Evolutionary conservation across 1,284 basidiomycete genomes (phyloP), one percentile per base, ranked within the genome.

Genomic region (Malassezia caprae): DNA sequence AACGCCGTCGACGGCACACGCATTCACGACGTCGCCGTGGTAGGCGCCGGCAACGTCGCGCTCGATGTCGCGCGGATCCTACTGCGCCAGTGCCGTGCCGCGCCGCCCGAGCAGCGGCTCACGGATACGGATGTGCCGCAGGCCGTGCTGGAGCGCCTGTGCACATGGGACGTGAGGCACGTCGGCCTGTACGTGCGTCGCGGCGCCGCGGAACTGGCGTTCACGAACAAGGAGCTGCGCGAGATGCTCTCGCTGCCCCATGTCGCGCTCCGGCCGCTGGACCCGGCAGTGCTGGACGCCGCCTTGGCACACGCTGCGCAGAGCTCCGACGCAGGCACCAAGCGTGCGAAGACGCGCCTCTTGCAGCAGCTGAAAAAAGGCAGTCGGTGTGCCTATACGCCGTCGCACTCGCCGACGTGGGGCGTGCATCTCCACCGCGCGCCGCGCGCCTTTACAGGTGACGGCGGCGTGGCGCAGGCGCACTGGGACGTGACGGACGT

Each of bases 31-130:
- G 84, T 94, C 40, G 83, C 87, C 0, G 78, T 98, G 44, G 85
- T 98, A 43, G 93, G 94, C 0, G 89, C 93, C 59, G 93, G 94
- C 13, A 98, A 99, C 68, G 94, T 99, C 46, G 87, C 91, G 4
- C 79, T 99, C 21, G 94, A 99, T 65, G 81, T 94, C 15, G 90
- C 90, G 1, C 82, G 94, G 4, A 89, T 96, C 73, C 80, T 99
- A 1, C 82, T 99, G 47, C 77, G 78, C 44, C 64, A 62, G 7
- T 59, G 61, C 3, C 58, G 59, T 3, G 53, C 62, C 13, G 62
- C 60, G 10, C 63, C 66, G 0, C 53, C 43, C 1, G 81, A 82
- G 1, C 77, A 79, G n/a, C 76, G 78, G 5, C 80, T 98, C 39
- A 77, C 77, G 8, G 77, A 80, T 63, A 88, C 87, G 50, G 93